Evolutionary conservation across 345 rosid genomes (phyloP).

Genomic region (Euclidium syriacum): DNA sequence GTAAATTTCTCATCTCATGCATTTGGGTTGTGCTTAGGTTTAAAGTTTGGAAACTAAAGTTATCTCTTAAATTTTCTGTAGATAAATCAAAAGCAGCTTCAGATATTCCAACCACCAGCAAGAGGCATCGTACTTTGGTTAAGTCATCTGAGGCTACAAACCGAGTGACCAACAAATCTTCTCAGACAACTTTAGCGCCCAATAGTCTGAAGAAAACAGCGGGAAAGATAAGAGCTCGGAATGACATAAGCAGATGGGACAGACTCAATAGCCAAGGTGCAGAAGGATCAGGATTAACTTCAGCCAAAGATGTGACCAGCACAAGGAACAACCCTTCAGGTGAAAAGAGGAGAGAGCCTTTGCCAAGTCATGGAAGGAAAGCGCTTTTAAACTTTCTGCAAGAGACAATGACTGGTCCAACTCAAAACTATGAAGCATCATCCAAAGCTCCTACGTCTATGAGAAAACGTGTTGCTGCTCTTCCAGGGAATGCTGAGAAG

Average conservation of each 20-base stretch:
- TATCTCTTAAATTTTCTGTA: constrained; percentile 28
- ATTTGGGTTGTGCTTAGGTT: background rate
- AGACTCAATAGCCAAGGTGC: constrained; percentile 73
- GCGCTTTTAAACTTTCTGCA: constrained; percentile 76
- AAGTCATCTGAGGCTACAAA: constrained; percentile 34
- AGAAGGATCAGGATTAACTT: constrained; percentile 93
- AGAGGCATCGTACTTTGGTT: constrained; percentile 34
- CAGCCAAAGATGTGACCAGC: constrained; percentile 65
- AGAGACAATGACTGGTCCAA: constrained; percentile 49
- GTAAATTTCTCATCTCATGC: constrained; percentile 39
- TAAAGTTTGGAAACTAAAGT: constrained; percentile 18
- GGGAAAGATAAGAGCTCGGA: constrained; percentile 37
- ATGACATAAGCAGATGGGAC: constrained; percentile 41
- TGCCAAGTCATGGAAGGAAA: constrained; percentile 92
- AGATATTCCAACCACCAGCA: constrained; percentile 35
- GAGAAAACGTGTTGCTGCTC: constrained; percentile 85
- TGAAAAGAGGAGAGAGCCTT: constrained; percentile 80
- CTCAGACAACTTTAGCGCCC: constrained; percentile 36
- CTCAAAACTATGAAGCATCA: constrained; percentile 51
- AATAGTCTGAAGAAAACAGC: constrained; percentile 50
- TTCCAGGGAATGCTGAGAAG: constrained; percentile 48
- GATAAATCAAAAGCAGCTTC: constrained; percentile 51
- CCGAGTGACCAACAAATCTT: constrained; percentile 36
- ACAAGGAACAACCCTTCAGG: constrained; percentile 64
- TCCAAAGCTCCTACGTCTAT: constrained; percentile 57